Conservation (phyloP, 2,329 filamentous ascomycete genomes). For the Fusarium burgessii region DNA sequence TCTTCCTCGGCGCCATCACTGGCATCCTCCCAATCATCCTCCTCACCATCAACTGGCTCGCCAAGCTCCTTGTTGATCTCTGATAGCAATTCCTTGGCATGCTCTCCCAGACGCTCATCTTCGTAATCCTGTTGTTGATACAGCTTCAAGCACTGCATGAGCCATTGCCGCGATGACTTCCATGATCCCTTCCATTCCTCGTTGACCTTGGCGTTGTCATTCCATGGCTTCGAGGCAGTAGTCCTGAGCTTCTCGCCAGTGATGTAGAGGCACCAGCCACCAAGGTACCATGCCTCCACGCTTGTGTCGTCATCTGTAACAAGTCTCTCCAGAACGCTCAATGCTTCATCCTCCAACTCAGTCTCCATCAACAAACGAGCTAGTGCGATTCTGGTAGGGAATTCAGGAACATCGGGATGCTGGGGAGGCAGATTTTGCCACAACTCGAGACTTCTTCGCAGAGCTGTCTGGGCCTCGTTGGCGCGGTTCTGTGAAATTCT, state of each 20-base stretch:
- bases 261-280: constrained; percentile 91
- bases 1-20: constrained; percentile 65
- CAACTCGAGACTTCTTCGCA: constrained; percentile 81
- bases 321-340: constrained; percentile 85
- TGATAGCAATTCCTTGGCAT: constrained; percentile 77
- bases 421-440: constrained; percentile 84
- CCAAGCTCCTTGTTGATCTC: constrained; percentile 74
- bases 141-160: constrained; percentile 83
- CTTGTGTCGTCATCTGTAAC: constrained; percentile 92
- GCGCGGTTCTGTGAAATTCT: constrained; percentile 86
- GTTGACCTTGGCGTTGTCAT: constrained; percentile 48
- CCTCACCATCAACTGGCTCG: constrained; percentile 66
- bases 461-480: constrained; percentile 83
- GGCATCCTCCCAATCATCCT: constrained; percentile 67
- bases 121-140: constrained; percentile 86
- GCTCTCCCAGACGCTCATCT: constrained; percentile 80
- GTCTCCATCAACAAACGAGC: constrained; percentile 90
- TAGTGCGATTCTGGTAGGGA: constrained; percentile 85
- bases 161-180: constrained; percentile 83
- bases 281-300: constrained; percentile 96
- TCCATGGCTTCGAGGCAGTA: constrained; percentile 51
- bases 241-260: constrained; percentile 74
- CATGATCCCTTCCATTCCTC: constrained; percentile 72
- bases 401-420: constrained; percentile 82
- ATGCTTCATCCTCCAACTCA: constrained; percentile 84